These are phyloP conservation scores for Linum usitatissimum DNA, from an alignment of 345 rosid genomes.

Conservation along the genomic window DNA sequence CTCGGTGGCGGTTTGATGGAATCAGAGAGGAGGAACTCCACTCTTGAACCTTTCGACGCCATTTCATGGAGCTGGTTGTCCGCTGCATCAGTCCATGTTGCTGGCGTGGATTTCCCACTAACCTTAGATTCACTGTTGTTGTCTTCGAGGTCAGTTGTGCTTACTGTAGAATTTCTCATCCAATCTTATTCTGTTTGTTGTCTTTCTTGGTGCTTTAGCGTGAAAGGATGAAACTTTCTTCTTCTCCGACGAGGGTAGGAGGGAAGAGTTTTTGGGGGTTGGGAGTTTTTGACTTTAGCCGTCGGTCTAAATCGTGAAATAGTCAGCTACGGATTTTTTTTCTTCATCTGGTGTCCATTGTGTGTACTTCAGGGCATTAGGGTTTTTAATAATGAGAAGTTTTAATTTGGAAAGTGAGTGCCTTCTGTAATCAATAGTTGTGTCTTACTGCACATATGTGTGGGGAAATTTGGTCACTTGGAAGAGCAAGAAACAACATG, in stretches of 20 bases:
- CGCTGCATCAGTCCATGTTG: constrained; percentile 24
- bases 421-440: background rate
- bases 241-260: background rate
- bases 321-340: background rate
- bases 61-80: constrained; percentile 61
- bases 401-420: background rate
- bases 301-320: background rate
- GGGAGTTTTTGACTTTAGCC: background rate
- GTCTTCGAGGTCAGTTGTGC: constrained; percentile 43
- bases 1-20: constrained; percentile 39
- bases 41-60: constrained; percentile 15
- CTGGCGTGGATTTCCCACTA: constrained; percentile 19
- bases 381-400: constrained; percentile 1
- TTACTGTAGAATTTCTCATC: background rate
- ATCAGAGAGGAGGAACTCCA: constrained; percentile 21
- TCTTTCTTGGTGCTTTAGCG: constrained; percentile 17
- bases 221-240: background rate
- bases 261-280: constrained; percentile 10
- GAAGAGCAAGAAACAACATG: too few species aligned
- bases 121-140: constrained; percentile 43
- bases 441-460: background rate
- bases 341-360: background rate
- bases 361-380: background rate
- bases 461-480: too few species aligned
- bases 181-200: background rate